These are phyloP conservation scores for Tuber melanosporum DNA, from an alignment of 495 filamentous ascomycete species.

Conservation along the genomic window DNA sequence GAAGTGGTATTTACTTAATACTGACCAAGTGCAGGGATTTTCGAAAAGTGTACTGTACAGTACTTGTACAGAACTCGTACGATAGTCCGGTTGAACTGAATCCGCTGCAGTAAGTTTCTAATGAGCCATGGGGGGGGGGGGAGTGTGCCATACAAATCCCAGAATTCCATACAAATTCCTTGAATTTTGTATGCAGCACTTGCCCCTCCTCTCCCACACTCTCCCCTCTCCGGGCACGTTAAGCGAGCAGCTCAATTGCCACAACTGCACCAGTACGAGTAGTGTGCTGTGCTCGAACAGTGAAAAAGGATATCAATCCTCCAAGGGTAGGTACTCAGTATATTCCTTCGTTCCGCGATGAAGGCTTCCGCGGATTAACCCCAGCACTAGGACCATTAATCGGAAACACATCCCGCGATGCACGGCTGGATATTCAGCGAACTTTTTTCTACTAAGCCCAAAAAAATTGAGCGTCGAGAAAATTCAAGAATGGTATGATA, in stretches of 20 bases:
- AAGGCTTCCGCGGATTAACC: background rate
- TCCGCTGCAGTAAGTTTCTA: background rate
- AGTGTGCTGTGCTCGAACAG: background rate
- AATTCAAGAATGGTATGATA: background rate
- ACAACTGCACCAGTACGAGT: background rate
- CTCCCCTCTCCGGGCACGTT: too few relatives aligned
- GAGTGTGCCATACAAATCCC: too few relatives aligned
- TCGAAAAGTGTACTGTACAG: too few relatives aligned
- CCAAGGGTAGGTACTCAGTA: background rate
- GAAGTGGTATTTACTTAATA: background rate
- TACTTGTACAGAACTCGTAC: too few relatives aligned
- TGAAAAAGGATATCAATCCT: background rate
- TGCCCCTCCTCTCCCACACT: too few relatives aligned
- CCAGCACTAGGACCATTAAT: background rate
- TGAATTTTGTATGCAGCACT: too few relatives aligned
- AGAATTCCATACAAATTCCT: too few relatives aligned
- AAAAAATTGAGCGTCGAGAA: background rate
- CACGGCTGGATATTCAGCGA: background rate
- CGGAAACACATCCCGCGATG: background rate
- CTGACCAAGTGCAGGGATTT: background rate
- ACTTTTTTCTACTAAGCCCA: background rate
- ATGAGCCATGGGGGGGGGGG: too few relatives aligned
- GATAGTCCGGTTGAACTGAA: background rate
- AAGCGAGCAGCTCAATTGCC: background rate
- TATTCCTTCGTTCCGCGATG: background rate